Evolutionary conservation across 1,139 yeast species (phyloP).

Genomic region (Saccharomycopsis hybrid): DNA sequence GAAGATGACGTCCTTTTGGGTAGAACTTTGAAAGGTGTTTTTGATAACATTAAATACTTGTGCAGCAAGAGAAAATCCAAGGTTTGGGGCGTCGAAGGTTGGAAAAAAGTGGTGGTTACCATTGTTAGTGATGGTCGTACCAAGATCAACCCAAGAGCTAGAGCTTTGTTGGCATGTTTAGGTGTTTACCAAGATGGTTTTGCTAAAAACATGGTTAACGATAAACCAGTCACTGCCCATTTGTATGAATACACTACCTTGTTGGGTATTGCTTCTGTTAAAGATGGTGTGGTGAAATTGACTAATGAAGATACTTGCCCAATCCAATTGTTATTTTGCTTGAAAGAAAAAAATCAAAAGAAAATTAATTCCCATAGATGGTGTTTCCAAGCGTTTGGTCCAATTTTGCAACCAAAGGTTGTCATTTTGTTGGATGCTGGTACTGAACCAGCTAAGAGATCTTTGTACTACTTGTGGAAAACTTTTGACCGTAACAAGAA

Average conservation of each 20-base stretch:
- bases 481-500: slow-evolving; percentile 57
- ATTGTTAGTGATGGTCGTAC: slow-evolving; percentile 75
- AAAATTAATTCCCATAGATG: slow-evolving; percentile 81
- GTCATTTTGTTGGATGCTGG: slow-evolving; percentile 76
- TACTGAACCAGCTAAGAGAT: slow-evolving; percentile 64
- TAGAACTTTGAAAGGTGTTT: slow-evolving; percentile 69
- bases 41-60: slow-evolving; percentile 63
- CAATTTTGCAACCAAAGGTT: slow-evolving; percentile 61
- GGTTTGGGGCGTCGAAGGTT: slow-evolving; percentile 72
- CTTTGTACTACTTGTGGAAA: slow-evolving; percentile 74
- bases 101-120: slow-evolving; percentile 73
- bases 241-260: slow-evolving; percentile 75
- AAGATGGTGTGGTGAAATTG: slow-evolving; percentile 44
- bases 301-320: slow-evolving; percentile 57
- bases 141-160: slow-evolving; percentile 59
- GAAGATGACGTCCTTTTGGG: slow-evolving; percentile 71
- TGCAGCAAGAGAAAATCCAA: slow-evolving; percentile 50
- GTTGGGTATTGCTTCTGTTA: slow-evolving; percentile 63
- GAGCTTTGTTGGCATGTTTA: slow-evolving; percentile 59
- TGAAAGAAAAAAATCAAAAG: slow-evolving; percentile 68
- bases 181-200: slow-evolving; percentile 80
- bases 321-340: slow-evolving; percentile 67
- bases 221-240: slow-evolving; percentile 62
- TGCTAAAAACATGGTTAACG: slow-evolving; percentile 72
- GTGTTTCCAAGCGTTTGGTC: slow-evolving; percentile 78